Conservation (phyloP, 2,329 filamentous ascomycete species). For the Aspergillus quadricinctus region DNA sequence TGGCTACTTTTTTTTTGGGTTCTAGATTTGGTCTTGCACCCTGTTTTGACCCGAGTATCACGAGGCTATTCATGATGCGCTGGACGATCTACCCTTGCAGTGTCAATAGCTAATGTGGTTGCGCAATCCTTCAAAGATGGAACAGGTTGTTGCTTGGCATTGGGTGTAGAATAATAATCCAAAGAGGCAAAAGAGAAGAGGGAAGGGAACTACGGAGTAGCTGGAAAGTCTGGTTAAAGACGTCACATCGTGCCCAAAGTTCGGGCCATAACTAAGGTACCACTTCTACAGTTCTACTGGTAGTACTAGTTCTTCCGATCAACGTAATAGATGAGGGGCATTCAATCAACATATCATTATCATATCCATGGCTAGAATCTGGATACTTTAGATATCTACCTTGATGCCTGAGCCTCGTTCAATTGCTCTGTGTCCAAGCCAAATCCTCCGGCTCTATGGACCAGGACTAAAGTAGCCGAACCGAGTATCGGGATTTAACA, state of each 20-base stretch:
- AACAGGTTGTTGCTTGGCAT: neutral
- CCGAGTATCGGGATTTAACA: slow-evolving; percentile 9
- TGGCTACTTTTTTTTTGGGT: neutral
- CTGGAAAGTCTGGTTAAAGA: slow-evolving; percentile 10
- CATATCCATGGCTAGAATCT: neutral
- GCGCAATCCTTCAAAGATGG: neutral
- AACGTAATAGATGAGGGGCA: neutral
- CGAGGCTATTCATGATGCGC: neutral
- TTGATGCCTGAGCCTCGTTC: neutral
- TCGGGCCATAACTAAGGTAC: neutral
- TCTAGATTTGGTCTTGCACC: neutral
- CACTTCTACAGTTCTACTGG: neutral
- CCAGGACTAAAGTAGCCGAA: slow-evolving; percentile 9
- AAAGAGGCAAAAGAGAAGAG: neutral
- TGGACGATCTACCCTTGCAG: neutral
- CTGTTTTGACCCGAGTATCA: neutral
- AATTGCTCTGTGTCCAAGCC: neutral
- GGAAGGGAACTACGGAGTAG: neutral
- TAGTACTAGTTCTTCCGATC: too few species aligned
- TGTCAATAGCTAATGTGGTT: neutral
- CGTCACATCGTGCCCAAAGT: slow-evolving; percentile 9
- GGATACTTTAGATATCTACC: neutral
- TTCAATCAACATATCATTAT: neutral
- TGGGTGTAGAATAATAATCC: neutral
- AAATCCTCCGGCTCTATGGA: neutral